Conservation (phyloP, 2,329 filamentous ascomycete species). For the Alternaria metachromatica region DNA sequence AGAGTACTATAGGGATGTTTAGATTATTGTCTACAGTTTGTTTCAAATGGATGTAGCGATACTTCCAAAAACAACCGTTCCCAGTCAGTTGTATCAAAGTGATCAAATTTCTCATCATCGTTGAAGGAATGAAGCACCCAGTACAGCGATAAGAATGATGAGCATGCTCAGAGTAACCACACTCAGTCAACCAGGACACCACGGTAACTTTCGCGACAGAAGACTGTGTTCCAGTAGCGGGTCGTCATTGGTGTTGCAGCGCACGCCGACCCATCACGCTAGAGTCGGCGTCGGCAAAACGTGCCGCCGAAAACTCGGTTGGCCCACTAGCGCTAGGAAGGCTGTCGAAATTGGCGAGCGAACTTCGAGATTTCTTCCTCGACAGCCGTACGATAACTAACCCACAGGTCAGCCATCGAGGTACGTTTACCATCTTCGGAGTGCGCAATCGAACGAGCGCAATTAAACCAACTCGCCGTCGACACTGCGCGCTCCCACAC, state of each 20-base stretch:
- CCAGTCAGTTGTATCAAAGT: neutral
- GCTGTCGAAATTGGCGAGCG: constrained; percentile 15
- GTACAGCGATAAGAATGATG: neutral
- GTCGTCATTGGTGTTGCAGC: neutral
- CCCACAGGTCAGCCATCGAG: constrained; percentile 39
- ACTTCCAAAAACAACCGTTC: neutral
- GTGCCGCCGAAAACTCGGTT: constrained; percentile 19
- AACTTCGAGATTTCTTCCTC: constrained; percentile 21
- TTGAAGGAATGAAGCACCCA: neutral
- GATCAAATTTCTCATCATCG: neutral
- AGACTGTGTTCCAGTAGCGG: neutral
- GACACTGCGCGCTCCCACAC: neutral
- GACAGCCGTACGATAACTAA: constrained; percentile 39
- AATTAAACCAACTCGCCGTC: constrained; percentile 12
- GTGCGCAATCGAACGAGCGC: constrained; percentile 3
- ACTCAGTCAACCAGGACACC: neutral
- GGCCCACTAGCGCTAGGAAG: constrained; percentile 21
- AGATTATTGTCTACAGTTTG: neutral
- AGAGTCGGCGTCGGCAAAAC: constrained; percentile 30
- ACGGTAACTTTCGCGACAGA: neutral
- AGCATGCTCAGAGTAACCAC: neutral
- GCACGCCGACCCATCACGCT: constrained; percentile 12
- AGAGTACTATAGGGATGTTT: neutral
- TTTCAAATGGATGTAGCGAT: neutral
- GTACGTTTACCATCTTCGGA: constrained; percentile 25